A percentile compares a stretch with the other conserved stretches of the same genome.
phyloP scores from a whole-genome alignment of 2,329 filamentous ascomycete species.

The Fusarium succisae region DNA sequence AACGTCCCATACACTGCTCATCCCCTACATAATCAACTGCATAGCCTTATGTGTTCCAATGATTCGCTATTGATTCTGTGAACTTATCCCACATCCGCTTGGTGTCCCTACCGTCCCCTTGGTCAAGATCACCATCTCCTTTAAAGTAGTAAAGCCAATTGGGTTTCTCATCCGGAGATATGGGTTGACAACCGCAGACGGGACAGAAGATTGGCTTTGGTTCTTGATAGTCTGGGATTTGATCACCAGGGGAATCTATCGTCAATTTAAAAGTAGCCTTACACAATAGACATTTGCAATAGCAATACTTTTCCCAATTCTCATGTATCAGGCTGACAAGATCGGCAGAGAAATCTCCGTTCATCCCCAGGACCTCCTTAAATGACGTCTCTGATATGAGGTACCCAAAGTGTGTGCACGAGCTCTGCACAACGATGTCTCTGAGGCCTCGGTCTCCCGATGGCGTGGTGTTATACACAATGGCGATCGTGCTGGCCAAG shows the following conservation, averaged over 20 bases:
- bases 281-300: not conserved
- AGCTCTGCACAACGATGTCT: not conserved
- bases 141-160: not conserved
- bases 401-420: not conserved
- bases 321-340: not conserved
- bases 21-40: not conserved
- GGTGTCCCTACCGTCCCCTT: not conserved
- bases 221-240: not conserved
- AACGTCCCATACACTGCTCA: not conserved
- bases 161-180: not conserved
- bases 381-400: not conserved
- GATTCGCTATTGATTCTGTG: rapidly evolving
- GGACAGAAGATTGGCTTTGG: not conserved
- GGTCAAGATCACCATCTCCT: not conserved
- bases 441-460: not conserved
- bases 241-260: not conserved
- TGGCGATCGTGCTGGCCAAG: not conserved
- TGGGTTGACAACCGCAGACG: not conserved
- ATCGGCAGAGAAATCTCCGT: not conserved
- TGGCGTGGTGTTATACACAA: not conserved
- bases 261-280: not conserved
- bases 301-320: not conserved
- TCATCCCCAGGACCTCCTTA: not conserved
- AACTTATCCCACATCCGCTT: not conserved
- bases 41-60: not conserved